Percentiles rank a stretch among this genome's conserved stretches.
Evolutionary conservation across 441 rosid species (phyloP).

Genomic region (Breynia disticha): DNA sequence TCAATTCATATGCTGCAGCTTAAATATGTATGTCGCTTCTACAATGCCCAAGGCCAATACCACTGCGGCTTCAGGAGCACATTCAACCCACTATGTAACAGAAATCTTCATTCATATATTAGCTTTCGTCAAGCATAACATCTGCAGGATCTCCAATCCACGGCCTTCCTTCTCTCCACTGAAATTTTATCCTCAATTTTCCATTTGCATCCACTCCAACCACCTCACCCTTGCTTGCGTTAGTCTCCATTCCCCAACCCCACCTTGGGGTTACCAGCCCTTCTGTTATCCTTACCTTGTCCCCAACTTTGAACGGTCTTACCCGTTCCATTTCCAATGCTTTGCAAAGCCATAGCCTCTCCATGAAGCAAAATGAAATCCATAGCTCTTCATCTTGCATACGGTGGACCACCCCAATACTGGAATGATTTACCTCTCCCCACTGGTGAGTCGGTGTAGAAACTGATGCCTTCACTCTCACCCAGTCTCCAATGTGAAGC

Average conservation of each 20-base stretch:
- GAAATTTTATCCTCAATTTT: constrained; percentile 77
- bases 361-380: constrained; percentile 84
- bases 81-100: not conserved
- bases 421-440: constrained; percentile 92
- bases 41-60: too few relatives aligned
- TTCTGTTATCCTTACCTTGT: constrained; percentile 67
- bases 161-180: constrained; percentile 96
- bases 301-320: constrained; percentile 68
- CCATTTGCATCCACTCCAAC: constrained; percentile 97
- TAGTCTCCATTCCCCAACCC: constrained; percentile 99
- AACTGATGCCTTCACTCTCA: constrained; percentile 55
- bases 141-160: constrained; percentile 99
- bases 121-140: constrained; percentile 53
- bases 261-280: constrained; percentile 80
- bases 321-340: constrained; percentile 76
- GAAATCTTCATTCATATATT: constrained; percentile 14
- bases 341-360: constrained; percentile 93
- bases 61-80: not conserved
- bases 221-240: constrained; percentile 77
- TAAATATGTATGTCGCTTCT: not conserved
- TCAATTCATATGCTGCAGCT: constrained; percentile 10
- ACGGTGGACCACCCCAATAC: constrained; percentile 85
- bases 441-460: constrained; percentile 78
- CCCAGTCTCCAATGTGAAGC: constrained; percentile 85
- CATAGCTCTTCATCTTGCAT: constrained; percentile 72